Evolutionary conservation across 306 rosid species (phyloP).

Genomic region (Cotoneaster glaucophyllus): DNA sequence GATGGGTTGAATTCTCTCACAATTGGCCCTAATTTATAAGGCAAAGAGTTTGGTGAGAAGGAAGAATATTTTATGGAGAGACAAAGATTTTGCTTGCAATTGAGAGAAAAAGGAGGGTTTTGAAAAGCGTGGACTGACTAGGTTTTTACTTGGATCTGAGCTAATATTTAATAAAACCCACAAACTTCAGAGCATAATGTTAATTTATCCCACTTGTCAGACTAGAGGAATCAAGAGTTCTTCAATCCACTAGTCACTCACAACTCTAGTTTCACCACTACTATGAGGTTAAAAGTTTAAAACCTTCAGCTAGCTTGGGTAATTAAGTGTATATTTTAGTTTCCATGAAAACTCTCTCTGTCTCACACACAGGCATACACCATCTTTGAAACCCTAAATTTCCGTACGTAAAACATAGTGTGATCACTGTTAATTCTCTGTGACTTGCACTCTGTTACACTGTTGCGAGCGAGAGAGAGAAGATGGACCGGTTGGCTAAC

Average conservation of each 20-base stretch:
- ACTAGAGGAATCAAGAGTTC: neutral
- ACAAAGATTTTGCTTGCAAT: conserved; percentile 13
- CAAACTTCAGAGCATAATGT: conserved; percentile 1
- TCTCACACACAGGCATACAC: neutral
- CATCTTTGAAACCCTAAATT: neutral
- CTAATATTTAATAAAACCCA: neutral
- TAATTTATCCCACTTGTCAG: neutral
- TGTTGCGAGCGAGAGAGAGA: neutral
- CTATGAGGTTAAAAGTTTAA: neutral
- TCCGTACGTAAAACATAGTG: conserved; percentile 4
- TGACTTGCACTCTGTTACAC: conserved; percentile 21
- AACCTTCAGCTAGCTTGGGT: neutral
- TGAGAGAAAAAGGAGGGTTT: conserved; percentile 10
- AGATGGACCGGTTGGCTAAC: neutral
- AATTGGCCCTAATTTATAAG: conserved; percentile 35
- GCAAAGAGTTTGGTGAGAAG: neutral
- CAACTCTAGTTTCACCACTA: neutral
- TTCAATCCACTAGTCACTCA: neutral
- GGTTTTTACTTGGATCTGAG: conserved; percentile 27
- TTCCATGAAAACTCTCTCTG: neutral
- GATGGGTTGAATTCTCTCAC: conserved; percentile 3
- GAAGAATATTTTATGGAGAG: conserved; percentile 19
- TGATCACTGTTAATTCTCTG: neutral
- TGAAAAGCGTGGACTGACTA: conserved; percentile 26
- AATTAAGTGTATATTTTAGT: neutral